Percentiles rank a stretch among this genome's conserved stretches.
Conservation (phyloP, 441 rosid genomes). For the Geranium incanum region DNA sequence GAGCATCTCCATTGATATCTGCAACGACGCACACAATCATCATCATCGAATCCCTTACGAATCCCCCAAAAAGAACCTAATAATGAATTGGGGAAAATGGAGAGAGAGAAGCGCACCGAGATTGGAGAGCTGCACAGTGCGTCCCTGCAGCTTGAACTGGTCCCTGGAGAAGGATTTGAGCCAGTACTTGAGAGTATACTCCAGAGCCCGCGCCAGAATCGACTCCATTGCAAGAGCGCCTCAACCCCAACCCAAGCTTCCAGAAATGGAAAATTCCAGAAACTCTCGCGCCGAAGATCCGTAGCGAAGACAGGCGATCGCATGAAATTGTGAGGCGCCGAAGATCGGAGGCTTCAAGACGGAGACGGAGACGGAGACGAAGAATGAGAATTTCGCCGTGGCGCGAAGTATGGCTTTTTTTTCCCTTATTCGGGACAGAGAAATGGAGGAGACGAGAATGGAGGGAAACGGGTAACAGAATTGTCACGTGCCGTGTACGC, state of each 20-base stretch:
- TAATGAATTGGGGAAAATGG: background rate
- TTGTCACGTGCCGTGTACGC: background rate
- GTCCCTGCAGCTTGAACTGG: constrained; percentile 91
- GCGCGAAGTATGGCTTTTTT: background rate
- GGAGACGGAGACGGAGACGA: background rate
- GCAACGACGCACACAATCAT: background rate
- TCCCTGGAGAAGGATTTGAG: constrained; percentile 96
- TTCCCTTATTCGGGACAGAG: background rate
- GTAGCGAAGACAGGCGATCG: background rate
- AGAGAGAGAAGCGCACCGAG: constrained; percentile 35
- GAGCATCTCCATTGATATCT: constrained; percentile 94
- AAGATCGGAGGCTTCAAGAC: background rate
- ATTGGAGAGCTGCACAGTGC: constrained; percentile 81
- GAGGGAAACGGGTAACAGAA: constrained; percentile 3
- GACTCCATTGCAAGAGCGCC: constrained; percentile 65
- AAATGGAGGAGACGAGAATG: background rate
- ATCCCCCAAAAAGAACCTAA: background rate
- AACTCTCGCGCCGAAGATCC: background rate
- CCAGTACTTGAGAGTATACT: constrained; percentile 99
- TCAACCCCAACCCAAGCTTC: background rate
- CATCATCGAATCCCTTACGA: constrained; percentile 5
- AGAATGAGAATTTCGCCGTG: background rate
- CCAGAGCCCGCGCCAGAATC: constrained; percentile 85
- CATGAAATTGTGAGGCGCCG: background rate
- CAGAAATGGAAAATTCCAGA: background rate